These are phyloP conservation scores for Aspergillus asperescens DNA, from an alignment of 495 filamentous ascomycete species.

Conservation along the genomic window DNA sequence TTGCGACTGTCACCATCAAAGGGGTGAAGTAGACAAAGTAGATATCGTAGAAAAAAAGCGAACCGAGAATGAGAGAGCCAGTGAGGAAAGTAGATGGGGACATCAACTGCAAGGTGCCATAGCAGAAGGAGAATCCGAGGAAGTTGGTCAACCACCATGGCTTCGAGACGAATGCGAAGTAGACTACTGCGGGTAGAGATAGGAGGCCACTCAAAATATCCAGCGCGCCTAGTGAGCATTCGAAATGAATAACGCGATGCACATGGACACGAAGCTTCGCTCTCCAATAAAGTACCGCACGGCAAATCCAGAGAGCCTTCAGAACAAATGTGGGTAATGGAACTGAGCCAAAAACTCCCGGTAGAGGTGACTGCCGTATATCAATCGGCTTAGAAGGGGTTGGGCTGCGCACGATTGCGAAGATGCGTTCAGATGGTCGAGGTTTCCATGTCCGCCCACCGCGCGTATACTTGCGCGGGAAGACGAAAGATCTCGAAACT, in stretches of 20 bases:
- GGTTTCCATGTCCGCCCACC: conserved; percentile 35
- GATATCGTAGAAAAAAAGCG: conserved; percentile 91
- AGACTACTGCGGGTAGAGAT: conserved; percentile 52
- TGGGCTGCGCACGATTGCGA: conserved; percentile 14
- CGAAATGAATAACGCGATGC: conserved; percentile 39
- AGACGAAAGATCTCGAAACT: conserved; percentile 61
- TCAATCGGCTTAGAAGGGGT: conserved; percentile 9
- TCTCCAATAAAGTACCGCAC: conserved; percentile 43
- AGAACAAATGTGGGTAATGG: conserved; percentile 31
- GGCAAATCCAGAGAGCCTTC: conserved; percentile 43
- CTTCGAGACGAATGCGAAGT: conserved; percentile 67
- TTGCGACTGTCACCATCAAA: conserved; percentile 94
- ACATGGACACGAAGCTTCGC: conserved; percentile 44
- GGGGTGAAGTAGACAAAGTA: conserved; percentile 97
- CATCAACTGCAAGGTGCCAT: conserved; percentile 72
- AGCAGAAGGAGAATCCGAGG: conserved; percentile 80
- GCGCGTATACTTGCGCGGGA: conserved; percentile 54
- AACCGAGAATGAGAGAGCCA: conserved; percentile 68
- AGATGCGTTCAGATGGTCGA: conserved; percentile 30
- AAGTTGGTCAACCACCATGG: conserved; percentile 82
- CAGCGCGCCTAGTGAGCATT: conserved; percentile 44
- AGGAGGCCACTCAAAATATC: conserved; percentile 57
- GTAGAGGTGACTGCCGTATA: conserved; percentile 45
- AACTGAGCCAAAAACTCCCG: conserved; percentile 43
- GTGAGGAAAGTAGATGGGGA: conserved; percentile 87